These are phyloP conservation scores for Podospora australis DNA, from an alignment of 495 filamentous ascomycete genomes.

Conservation along the genomic window DNA sequence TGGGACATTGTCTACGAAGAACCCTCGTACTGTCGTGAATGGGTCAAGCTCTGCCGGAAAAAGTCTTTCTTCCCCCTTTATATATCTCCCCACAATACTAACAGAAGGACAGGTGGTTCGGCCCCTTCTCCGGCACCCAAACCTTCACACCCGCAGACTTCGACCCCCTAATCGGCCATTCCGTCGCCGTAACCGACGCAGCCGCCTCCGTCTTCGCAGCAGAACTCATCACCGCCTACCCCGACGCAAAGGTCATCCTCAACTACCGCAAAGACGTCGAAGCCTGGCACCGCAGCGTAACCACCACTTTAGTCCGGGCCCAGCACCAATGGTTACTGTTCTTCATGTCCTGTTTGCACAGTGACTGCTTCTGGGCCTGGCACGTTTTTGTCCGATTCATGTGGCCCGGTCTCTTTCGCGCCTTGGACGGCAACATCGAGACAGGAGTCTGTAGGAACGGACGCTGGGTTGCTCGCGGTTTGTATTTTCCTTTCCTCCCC, in stretches of 20 bases:
- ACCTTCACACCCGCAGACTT: constrained; percentile 46
- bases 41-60: constrained; percentile 19
- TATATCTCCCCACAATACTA: neutral
- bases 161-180: constrained; percentile 39
- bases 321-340: constrained; percentile 23
- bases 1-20: constrained; percentile 57
- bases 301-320: constrained; percentile 16
- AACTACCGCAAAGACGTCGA: constrained; percentile 34
- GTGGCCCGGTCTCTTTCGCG: constrained; percentile 22
- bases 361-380: constrained; percentile 26
- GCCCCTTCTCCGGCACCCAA: constrained; percentile 11
- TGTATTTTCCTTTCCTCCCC: neutral
- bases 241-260: constrained; percentile 40
- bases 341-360: constrained; percentile 16
- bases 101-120: constrained; percentile 7
- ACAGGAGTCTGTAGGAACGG: constrained; percentile 16
- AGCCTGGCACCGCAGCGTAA: constrained; percentile 31
- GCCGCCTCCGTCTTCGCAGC: constrained; percentile 37
- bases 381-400: constrained; percentile 23
- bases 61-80: constrained; percentile 10
- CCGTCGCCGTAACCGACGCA: constrained; percentile 36
- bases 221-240: constrained; percentile 41
- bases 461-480: constrained; percentile 17
- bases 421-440: constrained; percentile 18
- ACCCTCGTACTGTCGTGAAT: constrained; percentile 52